Base-by-base conservation (phyloP, 1,284 basidiomycete species). In the Hypsizygus ulmarius region DNA sequence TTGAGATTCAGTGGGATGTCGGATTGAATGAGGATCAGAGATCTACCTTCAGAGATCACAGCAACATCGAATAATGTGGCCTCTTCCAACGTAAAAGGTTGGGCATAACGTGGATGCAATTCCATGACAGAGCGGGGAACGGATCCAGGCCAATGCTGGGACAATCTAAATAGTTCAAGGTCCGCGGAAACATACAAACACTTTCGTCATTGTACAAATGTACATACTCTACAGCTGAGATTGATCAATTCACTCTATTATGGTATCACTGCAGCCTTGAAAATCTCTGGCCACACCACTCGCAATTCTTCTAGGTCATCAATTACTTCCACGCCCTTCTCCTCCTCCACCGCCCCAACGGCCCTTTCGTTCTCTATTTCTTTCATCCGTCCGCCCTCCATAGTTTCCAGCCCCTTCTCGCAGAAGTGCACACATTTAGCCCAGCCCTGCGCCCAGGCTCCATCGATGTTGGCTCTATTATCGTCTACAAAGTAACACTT, bases 401-500 rank as follows among this genome's bases (percentile, higher is more conserved):
- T 73, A 25, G 73, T 70, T 44, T 79, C 74, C n/a, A 84, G 55
- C 1, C 80, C 83, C 16, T 63, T 61, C 63, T 92, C 89, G 55
- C 79, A 80, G 58, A 89, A 91, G 58, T 90, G 82, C 1, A 81
- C 84, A 46, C 83, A 85, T 52, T 78, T 75, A 0, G 73, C 79
- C 89, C 88, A 91, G 2, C 82, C 82, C 10, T 84, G 65, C n/a
- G 67, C 64, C 41, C 69, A 70, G 2, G 89, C 88, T 14, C 81
- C 79, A 46, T 77, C 68, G 11, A 90, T 75, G 54, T 90, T 89
- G n/a, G 62, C 58, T 55, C 77, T 68, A 56, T 76, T 90, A 61
- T 91, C 88, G 55, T 91, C 88, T 36, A 91, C 65, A 60, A 91
- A 91, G 54, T 82, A 81, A 55, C 83, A 87, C 60, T 79, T 84